These are phyloP conservation scores for Fusarium piperis DNA, from an alignment of 2,329 filamentous ascomycete genomes.

Conservation along the genomic window DNA sequence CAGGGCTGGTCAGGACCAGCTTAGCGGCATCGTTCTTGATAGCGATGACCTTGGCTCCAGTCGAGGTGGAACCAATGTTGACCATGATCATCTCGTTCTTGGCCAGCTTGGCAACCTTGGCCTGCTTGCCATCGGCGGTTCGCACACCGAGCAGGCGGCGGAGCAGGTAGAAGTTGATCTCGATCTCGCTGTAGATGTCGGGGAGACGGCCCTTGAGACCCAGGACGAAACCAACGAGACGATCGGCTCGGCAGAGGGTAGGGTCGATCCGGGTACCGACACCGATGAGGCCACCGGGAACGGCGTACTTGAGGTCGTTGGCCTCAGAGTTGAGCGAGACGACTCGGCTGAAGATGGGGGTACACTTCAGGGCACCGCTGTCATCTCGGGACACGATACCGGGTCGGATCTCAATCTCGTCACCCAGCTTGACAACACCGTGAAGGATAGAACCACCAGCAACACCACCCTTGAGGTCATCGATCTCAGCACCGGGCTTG, in stretches of 20 bases:
- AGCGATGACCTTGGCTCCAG: conserved; percentile 94
- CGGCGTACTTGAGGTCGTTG: conserved; percentile 98
- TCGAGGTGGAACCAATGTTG: conserved; percentile 97
- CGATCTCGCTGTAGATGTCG: conserved; percentile 97
- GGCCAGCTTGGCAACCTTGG: conserved; percentile 96
- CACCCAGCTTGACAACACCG: conserved; percentile 94
- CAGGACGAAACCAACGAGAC: conserved; percentile 96
- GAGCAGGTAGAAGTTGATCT: conserved; percentile 99
- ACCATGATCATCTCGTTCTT: conserved; percentile 99
- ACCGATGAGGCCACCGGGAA: conserved; percentile 97
- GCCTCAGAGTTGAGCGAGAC: conserved; percentile 96
- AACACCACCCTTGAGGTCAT: conserved; percentile 98
- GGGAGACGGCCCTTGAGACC: conserved; percentile 93
- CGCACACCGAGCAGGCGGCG: conserved; percentile 94
- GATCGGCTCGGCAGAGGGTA: conserved; percentile 97
- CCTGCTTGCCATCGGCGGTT: conserved; percentile 98
- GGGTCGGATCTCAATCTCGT: conserved; percentile 99
- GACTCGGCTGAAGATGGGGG: conserved; percentile 94
- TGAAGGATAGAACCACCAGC: conserved; percentile 96
- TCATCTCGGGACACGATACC: conserved; percentile 97
- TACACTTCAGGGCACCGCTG: conserved; percentile 93
- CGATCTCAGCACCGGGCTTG: conserved; percentile 98
- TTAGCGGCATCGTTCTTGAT: conserved; percentile 99
- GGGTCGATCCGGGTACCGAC: conserved; percentile 98
- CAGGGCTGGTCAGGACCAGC: conserved; percentile 89